phyloP scores from a whole-genome alignment of 192 early-diverging fungal species.

The Backusella liffmaniae region DNA sequence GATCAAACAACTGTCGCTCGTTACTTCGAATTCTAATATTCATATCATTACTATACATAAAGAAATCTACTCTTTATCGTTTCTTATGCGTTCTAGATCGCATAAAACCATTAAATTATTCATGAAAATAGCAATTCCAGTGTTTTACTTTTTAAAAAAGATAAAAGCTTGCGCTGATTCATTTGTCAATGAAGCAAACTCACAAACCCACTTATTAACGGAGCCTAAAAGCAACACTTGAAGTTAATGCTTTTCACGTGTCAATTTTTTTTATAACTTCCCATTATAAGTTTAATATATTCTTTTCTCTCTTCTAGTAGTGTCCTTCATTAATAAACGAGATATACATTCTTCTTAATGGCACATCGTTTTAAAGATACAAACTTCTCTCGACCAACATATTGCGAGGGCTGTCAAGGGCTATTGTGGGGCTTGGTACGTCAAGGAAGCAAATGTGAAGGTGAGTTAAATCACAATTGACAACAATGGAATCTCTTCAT shows the following conservation, averaged over 20 bases:
- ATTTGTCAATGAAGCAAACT: too few relatives aligned
- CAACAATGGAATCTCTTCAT: not conserved
- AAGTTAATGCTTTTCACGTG: not conserved
- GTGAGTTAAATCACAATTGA: conserved; percentile 22
- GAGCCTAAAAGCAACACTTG: not conserved
- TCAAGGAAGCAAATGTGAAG: conserved; percentile 64
- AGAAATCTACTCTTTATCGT: too few relatives aligned
- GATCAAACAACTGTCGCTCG: too few relatives aligned
- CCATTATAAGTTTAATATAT: not conserved
- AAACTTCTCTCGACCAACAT: conserved; percentile 61
- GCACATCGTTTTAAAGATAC: conserved; percentile 56
- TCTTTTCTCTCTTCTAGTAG: not conserved
- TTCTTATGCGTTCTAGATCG: too few relatives aligned
- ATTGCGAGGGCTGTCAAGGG: conserved; percentile 66
- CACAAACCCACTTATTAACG: not conserved
- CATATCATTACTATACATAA: too few relatives aligned
- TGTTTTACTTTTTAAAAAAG: too few relatives aligned
- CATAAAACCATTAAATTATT: too few relatives aligned
- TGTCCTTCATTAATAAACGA: not conserved
- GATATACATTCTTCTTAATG: not conserved
- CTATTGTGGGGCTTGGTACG: conserved; percentile 72
- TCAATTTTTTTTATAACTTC: not conserved
- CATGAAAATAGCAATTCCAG: too few relatives aligned
- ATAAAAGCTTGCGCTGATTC: too few relatives aligned
- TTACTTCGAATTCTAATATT: too few relatives aligned